These are phyloP conservation scores for Poronia punctata DNA, from an alignment of 495 filamentous ascomycete species.

Conservation along the genomic window DNA sequence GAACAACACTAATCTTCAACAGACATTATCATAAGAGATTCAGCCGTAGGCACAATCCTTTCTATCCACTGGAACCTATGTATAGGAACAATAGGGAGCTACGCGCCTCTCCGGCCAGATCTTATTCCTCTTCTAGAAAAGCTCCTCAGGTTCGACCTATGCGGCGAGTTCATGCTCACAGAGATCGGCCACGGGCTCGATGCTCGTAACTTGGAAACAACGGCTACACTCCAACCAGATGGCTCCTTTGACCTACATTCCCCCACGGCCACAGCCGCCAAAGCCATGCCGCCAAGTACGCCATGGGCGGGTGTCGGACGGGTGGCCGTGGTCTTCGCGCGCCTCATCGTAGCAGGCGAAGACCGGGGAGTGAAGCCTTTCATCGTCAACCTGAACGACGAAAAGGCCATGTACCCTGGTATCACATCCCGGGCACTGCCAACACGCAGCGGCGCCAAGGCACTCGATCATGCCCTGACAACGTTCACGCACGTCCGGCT, in stretches of 20 bases:
- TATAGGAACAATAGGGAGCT: conserved; percentile 30
- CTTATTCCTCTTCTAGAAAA: conserved; percentile 18
- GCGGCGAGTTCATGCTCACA: conserved; percentile 30
- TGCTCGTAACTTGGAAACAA: conserved; percentile 33
- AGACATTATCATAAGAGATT: conserved; percentile 8
- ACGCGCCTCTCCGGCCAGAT: conserved; percentile 19
- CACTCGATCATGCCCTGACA: conserved; percentile 32
- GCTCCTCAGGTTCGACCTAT: conserved; percentile 23
- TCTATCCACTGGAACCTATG: conserved; percentile 33
- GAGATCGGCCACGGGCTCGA: conserved; percentile 35
- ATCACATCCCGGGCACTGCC: conserved; percentile 26
- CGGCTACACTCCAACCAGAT: conserved; percentile 25
- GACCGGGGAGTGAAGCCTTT: conserved; percentile 30
- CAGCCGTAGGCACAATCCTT: conserved; percentile 17
- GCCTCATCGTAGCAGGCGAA: conserved; percentile 22
- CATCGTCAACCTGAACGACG: conserved; percentile 25
- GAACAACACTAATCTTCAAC: too few species aligned
- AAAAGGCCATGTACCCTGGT: conserved; percentile 25
- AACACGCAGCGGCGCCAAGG: conserved; percentile 19
- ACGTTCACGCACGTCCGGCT: conserved; percentile 29
- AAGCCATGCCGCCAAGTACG: conserved; percentile 31
- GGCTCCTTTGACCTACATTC: conserved; percentile 31
- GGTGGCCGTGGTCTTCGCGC: conserved; percentile 30
- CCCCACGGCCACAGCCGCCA: conserved; percentile 21
- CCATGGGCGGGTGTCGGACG: conserved; percentile 19